phyloP scores from a whole-genome alignment of 169 alveolate species.

The Cryptosporidium canis region DNA sequence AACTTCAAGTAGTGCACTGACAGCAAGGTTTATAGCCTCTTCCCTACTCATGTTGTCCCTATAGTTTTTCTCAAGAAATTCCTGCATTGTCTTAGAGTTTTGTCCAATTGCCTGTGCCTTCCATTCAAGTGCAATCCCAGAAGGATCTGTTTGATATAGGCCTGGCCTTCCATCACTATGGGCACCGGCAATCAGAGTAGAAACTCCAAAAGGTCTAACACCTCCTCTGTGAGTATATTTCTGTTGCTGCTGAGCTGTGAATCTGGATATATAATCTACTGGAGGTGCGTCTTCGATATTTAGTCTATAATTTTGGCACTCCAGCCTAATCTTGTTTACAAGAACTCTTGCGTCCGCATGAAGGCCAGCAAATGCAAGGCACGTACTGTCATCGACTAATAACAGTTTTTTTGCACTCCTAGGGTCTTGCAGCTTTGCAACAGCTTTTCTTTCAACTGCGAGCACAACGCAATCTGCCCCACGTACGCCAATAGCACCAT shows the following conservation, averaged over 20 bases:
- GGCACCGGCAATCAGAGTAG: conserved; percentile 94
- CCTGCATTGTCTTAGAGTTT: conserved; percentile 94
- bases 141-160: conserved; percentile 97
- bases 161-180: conserved; percentile 89
- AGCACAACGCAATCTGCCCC: conserved; percentile 94
- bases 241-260: conserved; percentile 93
- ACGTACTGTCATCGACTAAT: conserved; percentile 92
- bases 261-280: conserved; percentile 94
- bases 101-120: conserved; percentile 98
- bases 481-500: conserved; percentile 96
- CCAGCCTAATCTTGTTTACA: conserved; percentile 92
- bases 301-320: conserved; percentile 95
- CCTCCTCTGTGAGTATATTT: conserved; percentile 97
- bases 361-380: conserved; percentile 97
- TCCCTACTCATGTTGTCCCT: conserved; percentile 88
- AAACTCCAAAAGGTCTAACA: conserved; percentile 98
- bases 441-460: conserved; percentile 97
- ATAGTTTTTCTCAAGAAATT: conserved; percentile 93
- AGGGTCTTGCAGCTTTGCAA: conserved; percentile 95
- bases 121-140: conserved; percentile 97
- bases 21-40: conserved; percentile 89
- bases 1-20: conserved; percentile 93
- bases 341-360: conserved; percentile 99
- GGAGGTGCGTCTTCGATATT: conserved; percentile 95
- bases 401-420: conserved; percentile 89